Evolutionary conservation across 2,329 filamentous ascomycete species (phyloP).

Genomic region (Paecilomyces dactylethromorphus): DNA sequence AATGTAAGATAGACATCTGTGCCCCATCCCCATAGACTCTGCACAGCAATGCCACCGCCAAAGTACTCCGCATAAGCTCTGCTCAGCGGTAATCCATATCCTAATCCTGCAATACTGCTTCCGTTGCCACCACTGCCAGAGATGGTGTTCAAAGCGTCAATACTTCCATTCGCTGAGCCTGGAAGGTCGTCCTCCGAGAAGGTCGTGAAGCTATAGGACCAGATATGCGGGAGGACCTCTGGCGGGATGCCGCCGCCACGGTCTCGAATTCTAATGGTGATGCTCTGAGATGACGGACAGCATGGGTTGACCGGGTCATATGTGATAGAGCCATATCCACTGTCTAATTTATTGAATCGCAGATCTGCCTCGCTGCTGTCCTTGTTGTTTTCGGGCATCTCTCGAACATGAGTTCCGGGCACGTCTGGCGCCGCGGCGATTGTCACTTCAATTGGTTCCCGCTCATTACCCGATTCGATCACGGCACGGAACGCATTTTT

Average conservation of each 20-base stretch:
- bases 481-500: constrained; percentile 96
- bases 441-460: constrained; percentile 82
- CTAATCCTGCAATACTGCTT: constrained; percentile 84
- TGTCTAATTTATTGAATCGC: constrained; percentile 19
- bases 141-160: constrained; percentile 69
- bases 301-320: constrained; percentile 26
- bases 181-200: constrained; percentile 64
- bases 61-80: constrained; percentile 97
- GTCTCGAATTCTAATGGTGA: constrained; percentile 92
- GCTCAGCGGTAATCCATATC: constrained; percentile 85
- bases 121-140: constrained; percentile 64
- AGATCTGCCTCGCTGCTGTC: constrained; percentile 18
- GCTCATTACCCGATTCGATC: constrained; percentile 72
- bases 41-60: constrained; percentile 88
- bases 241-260: constrained; percentile 89
- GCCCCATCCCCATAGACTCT: constrained; percentile 92
- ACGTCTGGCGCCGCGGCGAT: constrained; percentile 66
- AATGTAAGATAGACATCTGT: constrained; percentile 61
- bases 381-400: constrained; percentile 17
- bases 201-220: constrained; percentile 96
- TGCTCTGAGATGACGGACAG: constrained; percentile 59
- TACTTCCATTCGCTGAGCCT: constrained; percentile 44
- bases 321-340: constrained; percentile 19
- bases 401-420: constrained; percentile 17
- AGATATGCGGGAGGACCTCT: constrained; percentile 77